These are phyloP conservation scores for Dillenia suffruticosa DNA, from an alignment of 164 flowering plant species.

Conservation along the genomic window DNA sequence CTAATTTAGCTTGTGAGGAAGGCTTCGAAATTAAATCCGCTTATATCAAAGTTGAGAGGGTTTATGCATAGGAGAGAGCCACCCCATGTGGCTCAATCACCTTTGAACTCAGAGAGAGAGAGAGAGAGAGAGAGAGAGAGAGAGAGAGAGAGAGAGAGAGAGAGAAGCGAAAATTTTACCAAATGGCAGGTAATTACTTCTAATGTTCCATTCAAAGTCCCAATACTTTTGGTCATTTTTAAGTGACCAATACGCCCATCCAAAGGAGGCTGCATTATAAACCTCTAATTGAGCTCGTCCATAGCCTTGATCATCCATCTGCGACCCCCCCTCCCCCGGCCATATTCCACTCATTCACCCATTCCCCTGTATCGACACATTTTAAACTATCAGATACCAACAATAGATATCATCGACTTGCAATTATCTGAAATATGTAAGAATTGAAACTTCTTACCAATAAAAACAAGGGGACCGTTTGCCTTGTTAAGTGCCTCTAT, in stretches of 20 bases:
- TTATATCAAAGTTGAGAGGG: no score
- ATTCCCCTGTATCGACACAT: constrained; percentile 58
- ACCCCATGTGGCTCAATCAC: no score
- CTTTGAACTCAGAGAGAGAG: no score
- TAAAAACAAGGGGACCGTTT: constrained; percentile 75
- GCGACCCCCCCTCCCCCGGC: constrained; percentile 35
- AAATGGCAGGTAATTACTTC: constrained; percentile 60
- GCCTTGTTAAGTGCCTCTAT: constrained; percentile 51
- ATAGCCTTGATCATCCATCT: constrained; percentile 60
- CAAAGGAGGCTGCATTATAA: constrained; percentile 74
- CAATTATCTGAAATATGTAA: not conserved
- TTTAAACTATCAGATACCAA: constrained; percentile 1
- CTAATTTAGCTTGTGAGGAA: no score
- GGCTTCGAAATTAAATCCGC: no score
- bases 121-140: no score
- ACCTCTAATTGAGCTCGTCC: constrained; percentile 73
- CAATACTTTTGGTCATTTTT: constrained; percentile 77
- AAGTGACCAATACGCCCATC: constrained; percentile 92
- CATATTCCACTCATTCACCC: constrained; percentile 87
- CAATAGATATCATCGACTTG: not conserved
- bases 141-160: not conserved
- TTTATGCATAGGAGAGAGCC: no score
- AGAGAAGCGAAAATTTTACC: constrained; percentile 25
- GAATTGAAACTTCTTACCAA: constrained; percentile 41
- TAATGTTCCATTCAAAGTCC: constrained; percentile 84